Percentiles rank a stretch among this genome's conserved stretches.
Evolutionary conservation across 257 asterid genomes (phyloP).

Genomic region (Thymus quinquecostatus): DNA sequence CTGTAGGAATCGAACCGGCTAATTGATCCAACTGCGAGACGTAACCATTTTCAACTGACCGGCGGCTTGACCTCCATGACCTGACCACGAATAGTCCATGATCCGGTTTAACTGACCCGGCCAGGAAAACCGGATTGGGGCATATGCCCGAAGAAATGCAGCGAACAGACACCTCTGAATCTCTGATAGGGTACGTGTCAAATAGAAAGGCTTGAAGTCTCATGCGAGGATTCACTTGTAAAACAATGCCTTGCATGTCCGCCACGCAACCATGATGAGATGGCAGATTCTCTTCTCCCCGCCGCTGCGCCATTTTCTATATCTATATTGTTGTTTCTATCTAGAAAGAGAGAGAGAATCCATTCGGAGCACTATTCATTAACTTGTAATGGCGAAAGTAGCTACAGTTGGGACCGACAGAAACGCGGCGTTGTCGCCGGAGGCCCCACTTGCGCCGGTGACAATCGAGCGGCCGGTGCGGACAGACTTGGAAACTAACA

Average conservation of each 20-base stretch:
- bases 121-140: too few species aligned
- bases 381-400: slow-evolving; percentile 27
- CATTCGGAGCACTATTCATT: not conserved
- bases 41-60: too few species aligned
- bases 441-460: slow-evolving; percentile 83
- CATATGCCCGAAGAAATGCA: too few species aligned
- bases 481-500: slow-evolving; percentile 62
- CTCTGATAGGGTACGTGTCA: slow-evolving; percentile 26
- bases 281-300: not conserved
- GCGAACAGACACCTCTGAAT: too few species aligned
- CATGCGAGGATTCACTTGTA: slow-evolving; percentile 24
- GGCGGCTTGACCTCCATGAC: too few species aligned
- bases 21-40: too few species aligned
- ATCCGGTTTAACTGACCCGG: too few species aligned
- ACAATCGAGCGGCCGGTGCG: slow-evolving; percentile 64
- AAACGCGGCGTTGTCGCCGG: slow-evolving; percentile 54
- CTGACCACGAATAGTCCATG: too few species aligned
- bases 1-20: too few species aligned
- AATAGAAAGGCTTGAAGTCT: not conserved
- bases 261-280: slow-evolving; percentile 28
- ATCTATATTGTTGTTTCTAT: not conserved
- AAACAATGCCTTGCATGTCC: slow-evolving; percentile 32
- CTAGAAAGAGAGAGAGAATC: not conserved
- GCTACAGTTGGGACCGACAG: slow-evolving; percentile 44
- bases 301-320: slow-evolving; percentile 15